phyloP scores from a whole-genome alignment of 805 yeast genomes.

The Ogataea neopini region DNA sequence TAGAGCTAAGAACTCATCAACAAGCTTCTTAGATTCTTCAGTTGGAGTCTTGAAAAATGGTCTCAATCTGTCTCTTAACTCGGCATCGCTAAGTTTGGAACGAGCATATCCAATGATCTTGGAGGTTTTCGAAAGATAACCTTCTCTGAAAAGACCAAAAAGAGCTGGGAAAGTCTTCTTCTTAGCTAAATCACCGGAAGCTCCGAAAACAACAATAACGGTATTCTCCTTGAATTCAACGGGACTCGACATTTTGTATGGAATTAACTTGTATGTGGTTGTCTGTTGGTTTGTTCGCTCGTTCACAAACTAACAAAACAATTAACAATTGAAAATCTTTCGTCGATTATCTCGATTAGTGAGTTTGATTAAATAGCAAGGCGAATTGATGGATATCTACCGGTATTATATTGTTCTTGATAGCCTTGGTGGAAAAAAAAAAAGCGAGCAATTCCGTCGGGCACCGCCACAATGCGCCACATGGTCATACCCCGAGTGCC shows the following conservation, averaged over 20 bases:
- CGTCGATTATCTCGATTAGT: neutral
- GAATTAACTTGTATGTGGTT: neutral
- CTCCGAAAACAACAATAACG: slow-evolving; percentile 83
- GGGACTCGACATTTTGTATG: slow-evolving; percentile 19
- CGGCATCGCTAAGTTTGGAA: slow-evolving; percentile 66
- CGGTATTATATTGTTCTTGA: neutral
- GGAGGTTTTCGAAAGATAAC: slow-evolving; percentile 67
- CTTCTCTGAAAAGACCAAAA: slow-evolving; percentile 75
- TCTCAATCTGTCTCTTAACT: slow-evolving; percentile 65
- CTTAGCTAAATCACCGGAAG: slow-evolving; percentile 93
- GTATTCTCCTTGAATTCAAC: slow-evolving; percentile 62
- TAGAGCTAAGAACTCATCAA: slow-evolving; percentile 64
- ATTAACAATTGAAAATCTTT: neutral
- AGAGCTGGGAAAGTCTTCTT: slow-evolving; percentile 92
- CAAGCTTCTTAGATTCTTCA: slow-evolving; percentile 39
- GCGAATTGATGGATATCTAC: neutral
- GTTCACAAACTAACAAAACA: neutral
- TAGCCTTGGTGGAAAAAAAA: neutral
- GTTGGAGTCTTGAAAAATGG: slow-evolving; percentile 51
- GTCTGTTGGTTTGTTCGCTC: neutral
- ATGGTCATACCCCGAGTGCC: slow-evolving; percentile 4
- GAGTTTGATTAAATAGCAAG: too few relatives aligned
- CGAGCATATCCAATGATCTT: slow-evolving; percentile 92
- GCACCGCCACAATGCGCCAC: slow-evolving; percentile 7
- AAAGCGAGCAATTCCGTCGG: slow-evolving; percentile 4